Evolutionary conservation across 2,329 filamentous ascomycete species (phyloP).

Genomic region (Pseudodiploospora longispora): DNA sequence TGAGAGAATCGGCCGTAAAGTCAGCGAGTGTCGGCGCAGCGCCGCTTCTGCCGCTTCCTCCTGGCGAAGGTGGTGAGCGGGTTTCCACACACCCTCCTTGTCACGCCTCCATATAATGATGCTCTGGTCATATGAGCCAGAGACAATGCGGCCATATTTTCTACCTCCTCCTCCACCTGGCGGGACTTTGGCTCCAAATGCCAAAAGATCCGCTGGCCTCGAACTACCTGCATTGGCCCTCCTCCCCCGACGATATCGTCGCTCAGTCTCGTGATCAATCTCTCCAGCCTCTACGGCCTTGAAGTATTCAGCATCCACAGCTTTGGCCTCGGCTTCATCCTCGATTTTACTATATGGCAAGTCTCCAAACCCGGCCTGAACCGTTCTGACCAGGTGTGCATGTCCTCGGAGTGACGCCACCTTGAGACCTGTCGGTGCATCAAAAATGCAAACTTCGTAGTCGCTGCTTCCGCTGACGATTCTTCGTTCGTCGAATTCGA

Average conservation of each 20-base stretch:
- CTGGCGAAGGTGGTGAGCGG: conserved; percentile 66
- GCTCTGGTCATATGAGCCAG: conserved; percentile 90
- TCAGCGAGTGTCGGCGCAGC: conserved; percentile 16
- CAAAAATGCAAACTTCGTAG: conserved; percentile 92
- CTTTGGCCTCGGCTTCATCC: conserved; percentile 63
- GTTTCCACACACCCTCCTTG: conserved; percentile 75
- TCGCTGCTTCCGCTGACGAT: conserved; percentile 96
- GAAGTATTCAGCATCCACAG: conserved; percentile 67
- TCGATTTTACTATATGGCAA: conserved; percentile 71
- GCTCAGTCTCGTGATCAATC: conserved; percentile 28
- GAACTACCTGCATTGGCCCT: conserved; percentile 63
- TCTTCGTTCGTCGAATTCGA: conserved; percentile 88
- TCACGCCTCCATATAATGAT: conserved; percentile 93
- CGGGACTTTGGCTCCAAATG: conserved; percentile 77
- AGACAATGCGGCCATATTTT: conserved; percentile 88
- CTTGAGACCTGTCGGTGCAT: conserved; percentile 75
- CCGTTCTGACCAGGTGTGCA: conserved; percentile 76
- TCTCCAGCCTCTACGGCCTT: conserved; percentile 45
- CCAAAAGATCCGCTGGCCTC: conserved; percentile 66
- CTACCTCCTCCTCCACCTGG: conserved; percentile 87
- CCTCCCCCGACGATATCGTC: conserved; percentile 29
- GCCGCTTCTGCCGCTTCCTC: conserved; percentile 57
- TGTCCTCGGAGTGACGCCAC: conserved; percentile 83
- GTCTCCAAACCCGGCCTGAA: conserved; percentile 92
- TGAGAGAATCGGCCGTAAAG: background rate